A percentile compares a stretch with the other conserved stretches of the same genome.
Evolutionary conservation across 176 grass and related monocot species (phyloP).

Genomic region (Carex parvula): DNA sequence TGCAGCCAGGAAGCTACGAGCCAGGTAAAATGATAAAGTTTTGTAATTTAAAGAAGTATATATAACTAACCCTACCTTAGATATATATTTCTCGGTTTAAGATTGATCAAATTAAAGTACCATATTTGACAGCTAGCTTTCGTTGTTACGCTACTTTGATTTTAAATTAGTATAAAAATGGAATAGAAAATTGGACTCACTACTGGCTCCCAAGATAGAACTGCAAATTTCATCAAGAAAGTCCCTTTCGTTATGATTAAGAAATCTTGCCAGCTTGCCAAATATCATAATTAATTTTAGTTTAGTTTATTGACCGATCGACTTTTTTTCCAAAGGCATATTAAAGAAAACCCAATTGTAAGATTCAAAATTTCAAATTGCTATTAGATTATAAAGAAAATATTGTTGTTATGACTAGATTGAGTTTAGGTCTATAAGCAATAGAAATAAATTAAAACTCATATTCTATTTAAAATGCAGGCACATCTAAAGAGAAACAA

Average conservation of each 20-base stretch:
- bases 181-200: not conserved
- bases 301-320: not conserved
- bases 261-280: not conserved
- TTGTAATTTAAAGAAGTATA: not conserved
- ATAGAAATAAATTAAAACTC: not conserved
- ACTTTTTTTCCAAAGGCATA: not conserved
- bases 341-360: slow-evolving; percentile 8
- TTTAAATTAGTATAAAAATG: not conserved
- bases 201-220: not conserved
- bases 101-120: not conserved
- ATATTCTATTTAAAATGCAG: slow-evolving; percentile 32
- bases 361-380: not conserved
- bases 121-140: not conserved
- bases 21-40: slow-evolving; percentile 51
- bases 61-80: not conserved
- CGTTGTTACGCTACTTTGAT: not conserved
- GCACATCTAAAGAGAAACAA: slow-evolving; percentile 57
- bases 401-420: not conserved
- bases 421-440: not conserved
- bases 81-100: not conserved
- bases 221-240: not conserved
- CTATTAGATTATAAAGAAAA: not conserved
- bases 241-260: not conserved
- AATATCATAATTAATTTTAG: slow-evolving; percentile 1
- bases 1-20: slow-evolving; percentile 46